Evolutionary conservation across 495 filamentous ascomycete genomes (phyloP), one percentile per base, ranked within the genome.

Genomic region (Aspergillus wentii): DNA sequence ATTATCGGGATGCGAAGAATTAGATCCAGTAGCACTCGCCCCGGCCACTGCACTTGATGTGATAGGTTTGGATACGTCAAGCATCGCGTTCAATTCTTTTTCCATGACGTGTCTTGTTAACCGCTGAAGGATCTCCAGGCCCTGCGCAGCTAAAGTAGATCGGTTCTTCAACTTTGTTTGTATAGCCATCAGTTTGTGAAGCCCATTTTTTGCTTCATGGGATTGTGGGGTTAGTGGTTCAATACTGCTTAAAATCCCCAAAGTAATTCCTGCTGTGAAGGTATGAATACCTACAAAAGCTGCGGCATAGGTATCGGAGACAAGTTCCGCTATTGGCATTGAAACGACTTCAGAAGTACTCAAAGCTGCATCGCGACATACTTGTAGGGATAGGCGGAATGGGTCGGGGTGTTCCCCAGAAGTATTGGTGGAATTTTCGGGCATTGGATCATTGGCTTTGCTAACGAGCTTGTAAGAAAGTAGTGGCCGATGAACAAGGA

Each of bases 241-340:
- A 17, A 52, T 52, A 30, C 57, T 61, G 3, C 28, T 39, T n/a
- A 61, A 32, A 2, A 58, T 47, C 9, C 49, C 50, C n/a, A 58
- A 35, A 9, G 44, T 51, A 0, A 61, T 39, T 0, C 49, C 57
- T 0, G 57, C 54, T 0, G 57, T 61, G 36, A 61, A 61, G 0
- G 50, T 54, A 14, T 61, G 57, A n/a, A 61, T 56, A 2, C 47
- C 36, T 6, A 58, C 49, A 10, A 60, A 63, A 7, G 56, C 36
- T 2, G 44, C 54, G 1, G 59, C 56, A 22, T 63, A 60, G 2
- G 59, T 60, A 16, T 49, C 49, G 8, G 49, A 37, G 5, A 50
- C 51, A 5, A 58, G 45, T 1, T 30, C 25, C n/a, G 55, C 35
- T 5, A 60, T 42, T 0, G 54, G 23, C 0, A 25, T 43, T 0